Conservation (phyloP, 2,329 filamentous ascomycete genomes). For the Leptoxyphium fumago region DNA sequence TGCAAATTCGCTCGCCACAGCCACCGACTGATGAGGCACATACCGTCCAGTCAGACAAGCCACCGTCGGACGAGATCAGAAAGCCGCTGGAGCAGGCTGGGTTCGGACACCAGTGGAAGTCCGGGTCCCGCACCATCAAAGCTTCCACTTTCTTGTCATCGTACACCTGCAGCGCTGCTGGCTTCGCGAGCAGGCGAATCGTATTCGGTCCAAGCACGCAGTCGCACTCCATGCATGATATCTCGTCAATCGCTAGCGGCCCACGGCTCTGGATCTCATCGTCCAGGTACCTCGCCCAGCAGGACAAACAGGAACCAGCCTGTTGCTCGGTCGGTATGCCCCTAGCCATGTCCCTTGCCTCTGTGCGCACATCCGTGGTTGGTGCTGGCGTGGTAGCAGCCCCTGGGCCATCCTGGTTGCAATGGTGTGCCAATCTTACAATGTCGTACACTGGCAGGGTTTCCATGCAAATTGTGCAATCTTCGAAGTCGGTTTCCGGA, state of each 20-base stretch:
- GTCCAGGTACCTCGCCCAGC: neutral
- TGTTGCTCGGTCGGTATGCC: too few species aligned
- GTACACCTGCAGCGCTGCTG: neutral
- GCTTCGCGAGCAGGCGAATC: neutral
- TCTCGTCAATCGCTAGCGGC: neutral
- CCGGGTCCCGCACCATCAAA: neutral
- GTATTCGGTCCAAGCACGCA: neutral
- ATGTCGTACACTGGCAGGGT: too few species aligned
- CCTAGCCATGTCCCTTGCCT: too few species aligned
- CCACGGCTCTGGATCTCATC: neutral
- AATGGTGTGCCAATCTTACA: too few species aligned
- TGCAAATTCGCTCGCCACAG: neutral
- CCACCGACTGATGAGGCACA: neutral
- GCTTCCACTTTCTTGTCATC: neutral
- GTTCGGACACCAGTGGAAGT: neutral
- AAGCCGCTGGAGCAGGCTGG: neutral
- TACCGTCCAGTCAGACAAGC: neutral
- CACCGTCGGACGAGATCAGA: neutral
- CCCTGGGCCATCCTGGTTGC: too few species aligned
- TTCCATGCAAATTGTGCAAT: too few species aligned
- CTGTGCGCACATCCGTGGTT: too few species aligned
- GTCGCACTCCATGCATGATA: neutral
- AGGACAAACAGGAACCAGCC: neutral
- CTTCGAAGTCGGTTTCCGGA: too few species aligned
- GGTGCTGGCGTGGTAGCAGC: too few species aligned